Conservation (phyloP, 2,329 filamentous ascomycete genomes). For the Gnomoniopsis smithogilvyi region DNA sequence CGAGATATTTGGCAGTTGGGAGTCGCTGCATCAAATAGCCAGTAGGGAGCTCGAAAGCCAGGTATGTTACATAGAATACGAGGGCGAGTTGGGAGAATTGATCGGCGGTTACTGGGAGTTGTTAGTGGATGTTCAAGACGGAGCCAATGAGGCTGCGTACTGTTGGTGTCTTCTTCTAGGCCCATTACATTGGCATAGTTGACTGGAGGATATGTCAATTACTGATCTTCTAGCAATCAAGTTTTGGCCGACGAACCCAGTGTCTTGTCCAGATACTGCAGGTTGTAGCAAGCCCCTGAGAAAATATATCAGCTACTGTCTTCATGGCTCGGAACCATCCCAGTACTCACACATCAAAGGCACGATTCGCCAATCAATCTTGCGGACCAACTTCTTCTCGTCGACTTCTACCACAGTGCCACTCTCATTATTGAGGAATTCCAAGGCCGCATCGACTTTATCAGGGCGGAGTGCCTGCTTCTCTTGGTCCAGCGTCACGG, state of each 20-base stretch:
- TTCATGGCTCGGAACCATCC: background rate
- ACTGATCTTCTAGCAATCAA: background rate
- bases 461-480: conserved; percentile 7
- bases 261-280: conserved; percentile 30
- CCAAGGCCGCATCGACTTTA: conserved; percentile 14
- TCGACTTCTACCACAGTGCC: conserved; percentile 11
- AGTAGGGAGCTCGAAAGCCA: conserved; percentile 29
- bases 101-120: conserved; percentile 20
- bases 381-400: conserved; percentile 21
- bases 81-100: conserved; percentile 29
- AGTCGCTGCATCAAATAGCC: conserved; percentile 50
- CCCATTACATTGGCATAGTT: conserved; percentile 31
- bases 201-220: conserved; percentile 14
- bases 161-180: conserved; percentile 26
- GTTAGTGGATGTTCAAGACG: background rate
- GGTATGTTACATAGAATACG: conserved; percentile 31
- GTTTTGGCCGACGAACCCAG: conserved; percentile 19
- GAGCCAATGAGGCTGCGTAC: background rate
- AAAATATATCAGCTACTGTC: background rate
- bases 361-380: conserved; percentile 28
- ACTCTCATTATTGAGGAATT: conserved; percentile 9
- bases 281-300: conserved; percentile 28
- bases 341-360: conserved; percentile 26
- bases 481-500: conserved; percentile 5
- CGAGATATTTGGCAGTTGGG: conserved; percentile 51